Conservation (phyloP, 2,329 filamentous ascomycete genomes). For the Zymoseptoria ardabiliae region DNA sequence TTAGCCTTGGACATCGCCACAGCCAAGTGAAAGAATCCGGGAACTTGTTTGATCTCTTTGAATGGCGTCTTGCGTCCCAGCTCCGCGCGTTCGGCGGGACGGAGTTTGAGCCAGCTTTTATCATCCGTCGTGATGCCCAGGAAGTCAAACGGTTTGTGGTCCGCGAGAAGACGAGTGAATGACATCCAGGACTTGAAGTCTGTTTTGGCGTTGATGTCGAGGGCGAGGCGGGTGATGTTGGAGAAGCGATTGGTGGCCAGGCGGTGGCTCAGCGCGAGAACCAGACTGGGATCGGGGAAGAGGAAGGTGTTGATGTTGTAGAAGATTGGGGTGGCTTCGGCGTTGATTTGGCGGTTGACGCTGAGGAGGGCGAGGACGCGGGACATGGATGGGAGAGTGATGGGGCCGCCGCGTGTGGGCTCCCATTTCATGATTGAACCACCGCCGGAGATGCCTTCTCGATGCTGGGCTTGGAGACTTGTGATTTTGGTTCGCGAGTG, state of each 20-base stretch:
- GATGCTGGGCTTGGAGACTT: background rate
- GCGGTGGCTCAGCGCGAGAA: background rate
- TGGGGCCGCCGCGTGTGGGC: background rate
- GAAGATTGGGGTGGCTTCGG: slow-evolving; percentile 2
- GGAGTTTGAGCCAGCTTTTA: background rate
- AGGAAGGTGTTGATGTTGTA: slow-evolving; percentile 2
- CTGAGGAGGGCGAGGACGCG: background rate
- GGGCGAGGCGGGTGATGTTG: background rate
- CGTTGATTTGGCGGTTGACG: slow-evolving; percentile 2
- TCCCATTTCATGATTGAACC: background rate
- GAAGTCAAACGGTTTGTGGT: slow-evolving; percentile 1
- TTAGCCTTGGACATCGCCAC: background rate
- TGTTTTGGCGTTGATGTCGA: background rate
- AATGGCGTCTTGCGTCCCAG: background rate
- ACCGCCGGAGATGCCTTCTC: background rate
- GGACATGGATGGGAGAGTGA: background rate
- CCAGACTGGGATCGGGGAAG: background rate
- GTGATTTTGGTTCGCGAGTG: background rate
- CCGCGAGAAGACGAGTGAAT: background rate
- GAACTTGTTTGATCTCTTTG: background rate
- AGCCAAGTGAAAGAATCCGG: background rate
- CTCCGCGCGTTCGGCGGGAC: background rate
- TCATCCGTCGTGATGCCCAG: background rate
- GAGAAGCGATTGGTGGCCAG: background rate
- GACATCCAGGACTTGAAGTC: background rate